Evolutionary conservation across 2,329 filamentous ascomycete species (phyloP).

Genomic region (Xylariaceae sp.): DNA sequence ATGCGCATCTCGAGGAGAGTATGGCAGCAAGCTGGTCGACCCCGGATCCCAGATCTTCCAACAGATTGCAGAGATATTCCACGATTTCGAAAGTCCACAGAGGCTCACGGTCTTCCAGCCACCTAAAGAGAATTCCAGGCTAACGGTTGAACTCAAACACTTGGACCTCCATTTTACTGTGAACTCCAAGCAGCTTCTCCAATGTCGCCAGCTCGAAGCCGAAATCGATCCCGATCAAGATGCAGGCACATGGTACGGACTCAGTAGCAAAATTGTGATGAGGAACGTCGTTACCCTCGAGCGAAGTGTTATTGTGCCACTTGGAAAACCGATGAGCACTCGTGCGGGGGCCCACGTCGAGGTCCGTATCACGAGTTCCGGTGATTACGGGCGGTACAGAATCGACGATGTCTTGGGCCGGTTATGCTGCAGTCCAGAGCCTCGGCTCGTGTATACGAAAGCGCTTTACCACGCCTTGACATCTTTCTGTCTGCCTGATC

Average conservation of each 20-base stretch:
- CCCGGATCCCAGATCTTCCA: constrained; percentile 39
- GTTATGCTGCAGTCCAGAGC: constrained; percentile 11
- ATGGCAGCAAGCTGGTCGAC: constrained; percentile 39
- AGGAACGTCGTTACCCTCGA: constrained; percentile 36
- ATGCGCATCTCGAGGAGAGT: constrained; percentile 17
- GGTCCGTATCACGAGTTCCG: constrained; percentile 2
- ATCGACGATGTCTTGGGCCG: constrained; percentile 10
- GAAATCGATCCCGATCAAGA: constrained; percentile 55
- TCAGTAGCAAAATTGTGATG: constrained; percentile 54
- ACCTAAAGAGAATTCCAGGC: accelerated
- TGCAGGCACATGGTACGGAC: constrained; percentile 53
- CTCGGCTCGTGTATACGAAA: constrained; percentile 9
- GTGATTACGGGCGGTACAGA: constrained; percentile 5
- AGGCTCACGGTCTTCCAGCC: constrained; percentile 46
- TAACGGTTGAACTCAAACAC: constrained; percentile 46
- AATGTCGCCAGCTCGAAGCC: constrained; percentile 43
- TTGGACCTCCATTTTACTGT: constrained; percentile 51
- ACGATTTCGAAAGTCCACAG: constrained; percentile 40
- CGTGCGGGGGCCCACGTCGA: no score
- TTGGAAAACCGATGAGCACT: constrained; percentile 40
- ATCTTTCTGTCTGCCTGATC: constrained; percentile 11
- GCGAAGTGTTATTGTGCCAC: constrained; percentile 50
- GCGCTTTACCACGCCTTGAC: constrained; percentile 13
- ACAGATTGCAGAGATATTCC: constrained; percentile 40
- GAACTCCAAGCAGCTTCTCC: constrained; percentile 36